Base-by-base conservation (phyloP, 2,329 filamentous ascomycete genomes). In the Penicillium sp. region DNA sequence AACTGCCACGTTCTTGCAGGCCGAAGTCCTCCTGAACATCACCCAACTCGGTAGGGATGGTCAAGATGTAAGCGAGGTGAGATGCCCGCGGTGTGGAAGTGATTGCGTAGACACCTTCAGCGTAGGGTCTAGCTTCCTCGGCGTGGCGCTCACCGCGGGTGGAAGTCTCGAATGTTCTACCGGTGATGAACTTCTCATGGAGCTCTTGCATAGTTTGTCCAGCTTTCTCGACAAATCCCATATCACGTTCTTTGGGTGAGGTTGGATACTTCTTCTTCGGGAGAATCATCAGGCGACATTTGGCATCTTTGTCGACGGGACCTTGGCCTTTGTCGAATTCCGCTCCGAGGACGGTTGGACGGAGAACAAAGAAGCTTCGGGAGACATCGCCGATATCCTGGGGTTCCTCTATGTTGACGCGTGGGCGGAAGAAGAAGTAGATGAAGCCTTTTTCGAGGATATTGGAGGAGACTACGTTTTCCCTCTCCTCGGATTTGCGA, bases 401-500 rank as follows among this genome's bases (percentile, higher is more conserved):
- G 0, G 88, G 83, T 6, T 87, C 77, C 4, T 88, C 80, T 24
- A 87, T 77, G 45, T 81, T 80, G 33, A 95, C 87, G 12, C 88
- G 83, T 7, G 82, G 82, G 17, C 89, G 83, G 61, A 85, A 84
- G 74, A 95, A 94, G 76, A 95, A 95, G 74, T 95, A 95, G 58
- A 95, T 83, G 59, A 93, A 79, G 3, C 89, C 89, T 62, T 93
- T 95, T 63, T 96, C 89, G 2, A 94, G 75, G 24, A 95, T 81
- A 52, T 74, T 82, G 6, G 77, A 79, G 1, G 81, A 74, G 34
- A 77, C 67, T 2, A 72, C 68, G 39, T 76, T 67, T 58, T 76
- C 74, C 35, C 78, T 42, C 22, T 61, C 53, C 2, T 57, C 56
- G 17, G 52, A 28, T 29, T 55, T 70, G 51, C 74, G 69, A 5